Conservation (phyloP, 2,329 filamentous ascomycete species). For the Hirsutella thompsonii region DNA sequence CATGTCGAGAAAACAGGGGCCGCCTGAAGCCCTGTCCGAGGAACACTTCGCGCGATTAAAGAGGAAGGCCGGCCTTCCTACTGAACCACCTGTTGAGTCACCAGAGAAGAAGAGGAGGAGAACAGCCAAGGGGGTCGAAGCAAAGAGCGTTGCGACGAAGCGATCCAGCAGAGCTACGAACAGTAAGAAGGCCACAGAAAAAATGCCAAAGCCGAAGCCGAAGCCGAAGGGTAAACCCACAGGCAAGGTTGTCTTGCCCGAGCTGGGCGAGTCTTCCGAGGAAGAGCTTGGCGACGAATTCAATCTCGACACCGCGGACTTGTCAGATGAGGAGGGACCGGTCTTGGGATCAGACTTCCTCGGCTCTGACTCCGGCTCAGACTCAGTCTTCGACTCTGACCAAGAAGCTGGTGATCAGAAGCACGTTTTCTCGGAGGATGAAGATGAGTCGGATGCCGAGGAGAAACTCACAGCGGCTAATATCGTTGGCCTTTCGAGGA, state of each 20-base stretch:
- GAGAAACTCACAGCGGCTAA: slow-evolving; percentile 91
- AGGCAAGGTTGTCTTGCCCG: slow-evolving; percentile 21
- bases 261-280: slow-evolving; percentile 31
- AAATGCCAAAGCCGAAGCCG: slow-evolving; percentile 6
- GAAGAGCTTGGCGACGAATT: slow-evolving; percentile 28
- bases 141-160: slow-evolving; percentile 10
- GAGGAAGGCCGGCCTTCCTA: slow-evolving; percentile 66
- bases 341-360: slow-evolving; percentile 47
- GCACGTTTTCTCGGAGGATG: slow-evolving; percentile 88
- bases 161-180: slow-evolving; percentile 15
- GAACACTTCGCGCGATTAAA: slow-evolving; percentile 66
- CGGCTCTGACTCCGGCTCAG: slow-evolving; percentile 38
- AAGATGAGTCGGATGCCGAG: slow-evolving; percentile 76
- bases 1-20: slow-evolving; percentile 82
- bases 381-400: slow-evolving; percentile 58
- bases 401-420: slow-evolving; percentile 35
- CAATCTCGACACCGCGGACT: slow-evolving; percentile 28
- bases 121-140: slow-evolving; percentile 9
- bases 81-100: slow-evolving; percentile 42
- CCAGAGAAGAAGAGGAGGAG: slow-evolving; percentile 9
- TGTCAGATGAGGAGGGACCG: slow-evolving; percentile 19
- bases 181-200: slow-evolving; percentile 17
- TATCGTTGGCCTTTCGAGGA: slow-evolving; percentile 80
- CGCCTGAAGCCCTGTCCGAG: slow-evolving; percentile 72
- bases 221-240: slow-evolving; percentile 19